Base-by-base conservation (phyloP, 1,139 yeast genomes). In the Magnusiomyces fungicola region DNA sequence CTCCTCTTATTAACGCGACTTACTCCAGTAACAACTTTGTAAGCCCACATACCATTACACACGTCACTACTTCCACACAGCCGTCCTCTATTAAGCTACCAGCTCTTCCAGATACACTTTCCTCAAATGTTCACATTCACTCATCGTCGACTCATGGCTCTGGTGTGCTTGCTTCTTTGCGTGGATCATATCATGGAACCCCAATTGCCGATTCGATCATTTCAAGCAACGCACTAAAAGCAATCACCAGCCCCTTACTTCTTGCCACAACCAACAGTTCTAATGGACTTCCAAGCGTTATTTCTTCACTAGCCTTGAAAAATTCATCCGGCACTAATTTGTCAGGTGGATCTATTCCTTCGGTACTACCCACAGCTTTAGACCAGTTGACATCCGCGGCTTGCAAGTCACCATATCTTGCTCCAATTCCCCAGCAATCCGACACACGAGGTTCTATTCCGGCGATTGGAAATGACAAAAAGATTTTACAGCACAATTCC, bases 381-480 rank as follows among this genome's bases (percentile, higher is more conserved):
- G 57, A 59, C 41, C 63, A 59, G 34, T 52, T 59, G 30, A 53
- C 60, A n/a, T 53, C 58, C 19, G 60, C 59, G 1, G 60, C 59
- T 3, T 47, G 55, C 24, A 57, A 60, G 10, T 59, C 64, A 3
- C 62, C 61, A n/a, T 58, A 59, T 40, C 49, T 58, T 21, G 48
- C 55, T 12, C 57, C 61, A 2, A 55, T 54, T 32, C 60, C 59
- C 33, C 61, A 54, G 32, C 56, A 56, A 40, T 47, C 59, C 24
- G 54, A 56, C 41, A 50, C 56, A 25, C 46, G 46, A 19, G 47
- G 53, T 32, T 51, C 55, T 36, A 43, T 46, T 42, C 49, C 52
- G 45, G 49, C n/a, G n/a, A n/a, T n/a, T n/a, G n/a, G n/a, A n/a
- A n/a, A n/a, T n/a, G n/a, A n/a, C n/a, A n/a, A n/a, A n/a, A n/a